A percentile compares a stretch with the other conserved stretches of the same genome.
These are phyloP conservation scores for Debaryomycetaceae sp. DNA, from an alignment of 1,139 yeast species.

Conservation along the genomic window DNA sequence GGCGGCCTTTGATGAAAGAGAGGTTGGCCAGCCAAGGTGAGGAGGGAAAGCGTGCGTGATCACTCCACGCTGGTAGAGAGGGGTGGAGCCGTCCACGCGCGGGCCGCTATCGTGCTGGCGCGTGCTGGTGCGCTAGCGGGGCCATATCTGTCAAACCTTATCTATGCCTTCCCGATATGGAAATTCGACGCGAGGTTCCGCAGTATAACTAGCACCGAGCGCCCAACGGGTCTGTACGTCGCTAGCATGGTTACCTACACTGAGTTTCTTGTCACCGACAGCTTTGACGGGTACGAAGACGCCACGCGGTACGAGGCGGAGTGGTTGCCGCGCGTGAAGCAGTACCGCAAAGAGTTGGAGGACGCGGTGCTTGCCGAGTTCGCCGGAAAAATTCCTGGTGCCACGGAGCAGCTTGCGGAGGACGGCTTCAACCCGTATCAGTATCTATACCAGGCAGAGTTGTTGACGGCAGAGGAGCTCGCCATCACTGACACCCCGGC, in stretches of 20 bases:
- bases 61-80: no score
- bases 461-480: constrained; percentile 42
- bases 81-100: no score
- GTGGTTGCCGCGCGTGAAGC: constrained; percentile 48
- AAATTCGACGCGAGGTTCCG: no score
- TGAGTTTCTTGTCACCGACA: constrained; percentile 28
- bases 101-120: no score
- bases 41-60: no score
- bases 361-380: constrained; percentile 39
- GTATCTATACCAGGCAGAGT: constrained; percentile 37
- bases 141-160: no score
- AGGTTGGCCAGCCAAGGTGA: no score
- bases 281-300: constrained; percentile 34
- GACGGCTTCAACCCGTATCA: constrained; percentile 44
- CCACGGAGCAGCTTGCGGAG: constrained; percentile 34
- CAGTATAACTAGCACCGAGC: no score
- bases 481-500: constrained; percentile 46
- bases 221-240: no score
- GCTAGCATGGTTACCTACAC: constrained; percentile 1
- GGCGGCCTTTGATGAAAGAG: no score
- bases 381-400: constrained; percentile 36
- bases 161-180: no score
- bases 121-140: no score
- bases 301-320: constrained; percentile 25
- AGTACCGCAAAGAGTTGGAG: constrained; percentile 41